Evolutionary conservation across 306 rosid genomes (phyloP), one percentile per base, ranked within the genome.

Genomic region (Ochetophila trinervis): DNA sequence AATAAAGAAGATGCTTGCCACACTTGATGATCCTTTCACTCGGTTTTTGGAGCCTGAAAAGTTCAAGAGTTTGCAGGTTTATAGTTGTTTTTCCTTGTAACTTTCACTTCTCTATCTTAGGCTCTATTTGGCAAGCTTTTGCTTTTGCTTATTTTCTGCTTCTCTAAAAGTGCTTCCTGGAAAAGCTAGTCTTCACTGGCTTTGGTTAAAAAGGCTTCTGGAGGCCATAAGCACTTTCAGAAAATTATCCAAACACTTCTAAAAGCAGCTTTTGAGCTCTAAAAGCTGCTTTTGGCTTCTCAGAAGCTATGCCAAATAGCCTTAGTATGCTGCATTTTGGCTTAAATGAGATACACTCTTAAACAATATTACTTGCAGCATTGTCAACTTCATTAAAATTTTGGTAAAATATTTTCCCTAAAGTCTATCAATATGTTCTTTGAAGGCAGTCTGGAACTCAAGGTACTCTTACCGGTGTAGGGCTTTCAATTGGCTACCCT

Each of bases 381-480:
- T 71, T 50, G 53, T 58, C 60, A 36, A 67, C 65, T 45, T 44
- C 27, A 50, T 60, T 53, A 55, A 54, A 62, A 51, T 78, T 76
- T 65, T 40, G 49, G 65, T 19, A 65, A 50, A 8, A 63, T 64
- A 50, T 52, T 52, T 17, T 73, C 69, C 72, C 85, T 71, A 66
- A 79, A 68, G 79, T 57, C 53, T 78, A 51, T 64, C 67, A 48
- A 67, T 82, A 73, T 86, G 66, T 80, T 83, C 80, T 77, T 80
- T 88, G 86, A 90, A 90, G 96, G 91, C 94, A 90, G 99, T 93
- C 99, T 74, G 99, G 99, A 83, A 84, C 97, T 70, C 86, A 73
- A 83, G 97, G 94, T 15, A 82, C 96, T 72, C 80, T 93, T 82
- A 93, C 99, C 66, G 99, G 97, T 58, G 83, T 93, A 45, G 99